phyloP scores from a whole-genome alignment of 179 eudicot genomes.

The Sideroxylon spinosum region DNA sequence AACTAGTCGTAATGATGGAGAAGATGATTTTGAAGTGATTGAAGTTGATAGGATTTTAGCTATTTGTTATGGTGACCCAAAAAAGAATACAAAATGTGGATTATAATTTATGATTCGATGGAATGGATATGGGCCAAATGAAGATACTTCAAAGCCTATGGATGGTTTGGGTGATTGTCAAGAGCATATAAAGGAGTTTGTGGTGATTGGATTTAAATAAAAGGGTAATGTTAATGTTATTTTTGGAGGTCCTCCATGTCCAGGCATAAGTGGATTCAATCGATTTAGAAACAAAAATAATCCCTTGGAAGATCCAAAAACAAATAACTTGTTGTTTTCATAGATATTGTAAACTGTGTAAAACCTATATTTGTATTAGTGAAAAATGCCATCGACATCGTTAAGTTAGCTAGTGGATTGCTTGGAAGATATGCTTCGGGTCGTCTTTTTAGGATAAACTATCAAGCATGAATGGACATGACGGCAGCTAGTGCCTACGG shows the following conservation, averaged over 20 bases:
- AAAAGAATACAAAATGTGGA: constrained; percentile 21
- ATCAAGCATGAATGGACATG: constrained; percentile 80
- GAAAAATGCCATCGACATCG: constrained; percentile 80
- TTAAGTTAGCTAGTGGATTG: constrained; percentile 57
- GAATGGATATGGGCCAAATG: constrained; percentile 69
- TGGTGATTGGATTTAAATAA: constrained; percentile 35
- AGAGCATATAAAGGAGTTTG: constrained; percentile 56
- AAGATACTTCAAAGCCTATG: constrained; percentile 79
- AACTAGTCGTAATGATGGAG: constrained; percentile 24
- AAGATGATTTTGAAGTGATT: constrained; percentile 28
- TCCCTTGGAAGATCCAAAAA: constrained; percentile 64
- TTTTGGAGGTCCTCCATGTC: constrained; percentile 95
- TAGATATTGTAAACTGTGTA: constrained; percentile 57
- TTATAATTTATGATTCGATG: constrained; percentile 64
- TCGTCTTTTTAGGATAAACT: constrained; percentile 59
- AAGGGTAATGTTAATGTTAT: constrained; percentile 64
- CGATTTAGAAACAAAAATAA: constrained; percentile 52
- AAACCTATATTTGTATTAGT: constrained; percentile 61
- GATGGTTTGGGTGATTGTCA: constrained; percentile 58
- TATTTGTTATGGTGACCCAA: constrained; percentile 70
- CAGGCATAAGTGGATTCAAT: constrained; percentile 85
- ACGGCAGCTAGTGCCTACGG: constrained; percentile 92
- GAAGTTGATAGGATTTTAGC: constrained; percentile 68
- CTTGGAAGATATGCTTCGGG: constrained; percentile 73
- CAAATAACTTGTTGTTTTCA: constrained; percentile 56